Percentiles rank a stretch among this genome's conserved stretches.
Evolutionary conservation across 164 flowering plant species (phyloP).

Genomic region (Vitis rupestris): DNA sequence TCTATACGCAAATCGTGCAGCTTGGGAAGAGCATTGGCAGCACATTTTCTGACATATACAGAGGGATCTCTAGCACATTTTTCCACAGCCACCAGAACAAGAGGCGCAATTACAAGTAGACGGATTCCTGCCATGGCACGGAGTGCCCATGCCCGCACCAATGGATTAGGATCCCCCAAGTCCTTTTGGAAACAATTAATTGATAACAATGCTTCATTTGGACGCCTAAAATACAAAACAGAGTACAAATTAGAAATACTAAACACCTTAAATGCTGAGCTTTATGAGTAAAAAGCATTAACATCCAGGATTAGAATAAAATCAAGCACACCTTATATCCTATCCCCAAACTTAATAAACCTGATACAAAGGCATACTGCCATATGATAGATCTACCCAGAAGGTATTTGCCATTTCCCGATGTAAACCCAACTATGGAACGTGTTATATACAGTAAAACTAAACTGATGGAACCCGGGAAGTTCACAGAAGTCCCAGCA

Average conservation of each 20-base stretch:
- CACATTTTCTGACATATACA: constrained; percentile 95
- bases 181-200: constrained; percentile 98
- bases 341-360: background rate
- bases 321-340: background rate
- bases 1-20: constrained; percentile 81
- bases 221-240: constrained; percentile 63
- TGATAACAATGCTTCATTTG: constrained; percentile 95
- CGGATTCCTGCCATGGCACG: constrained; percentile 99
- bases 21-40: constrained; percentile 97
- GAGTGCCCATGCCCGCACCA: constrained; percentile 99
- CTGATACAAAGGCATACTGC: background rate
- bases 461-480: too few relatives aligned
- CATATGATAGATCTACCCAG: background rate
- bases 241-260: constrained; percentile 1
- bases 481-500: background rate
- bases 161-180: constrained; percentile 88
- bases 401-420: background rate
- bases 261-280: background rate
- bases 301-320: background rate
- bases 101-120: constrained; percentile 83
- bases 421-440: background rate
- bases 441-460: too few relatives aligned
- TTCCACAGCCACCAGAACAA: constrained; percentile 77
- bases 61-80: constrained; percentile 97
- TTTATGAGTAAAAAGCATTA: background rate